phyloP scores from a whole-genome alignment of 2,329 filamentous ascomycete genomes.

The Juglanconis juglandina region DNA sequence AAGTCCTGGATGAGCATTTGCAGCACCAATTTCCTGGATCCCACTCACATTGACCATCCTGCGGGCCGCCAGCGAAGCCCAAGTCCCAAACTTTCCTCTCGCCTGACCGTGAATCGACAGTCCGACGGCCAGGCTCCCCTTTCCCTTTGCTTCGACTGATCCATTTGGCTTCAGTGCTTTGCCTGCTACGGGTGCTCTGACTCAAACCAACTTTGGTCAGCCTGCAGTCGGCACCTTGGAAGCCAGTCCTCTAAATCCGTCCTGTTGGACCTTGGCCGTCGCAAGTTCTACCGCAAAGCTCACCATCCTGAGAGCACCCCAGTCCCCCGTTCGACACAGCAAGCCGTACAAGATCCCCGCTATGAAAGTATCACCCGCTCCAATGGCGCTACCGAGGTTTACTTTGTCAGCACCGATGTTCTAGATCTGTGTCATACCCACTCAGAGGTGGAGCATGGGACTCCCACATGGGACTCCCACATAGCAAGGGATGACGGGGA shows the following conservation, averaged over 20 bases:
- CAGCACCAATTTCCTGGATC: neutral
- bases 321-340: conserved; percentile 45
- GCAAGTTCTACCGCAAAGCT: conserved; percentile 60
- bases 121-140: neutral
- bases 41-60: neutral
- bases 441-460: neutral
- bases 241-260: conserved; percentile 60
- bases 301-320: conserved; percentile 47
- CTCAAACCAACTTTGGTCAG: conserved; percentile 12
- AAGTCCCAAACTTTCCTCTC: neutral
- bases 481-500: conserved; percentile 21
- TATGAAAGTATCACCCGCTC: conserved; percentile 73
- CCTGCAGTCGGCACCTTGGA: conserved; percentile 6
- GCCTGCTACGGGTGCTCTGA: conserved; percentile 3
- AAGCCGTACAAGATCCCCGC: conserved; percentile 66
- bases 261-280: conserved; percentile 63
- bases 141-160: conserved; percentile 17
- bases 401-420: conserved; percentile 6
- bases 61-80: conserved; percentile 5
- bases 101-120: neutral
- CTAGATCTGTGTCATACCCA: conserved; percentile 1
- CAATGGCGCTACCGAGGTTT: conserved; percentile 53
- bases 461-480: neutral
- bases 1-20: conserved; percentile 3
- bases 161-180: conserved; percentile 14